Conservation (phyloP, 2,329 filamentous ascomycete species). For the Botrytis elliptica region DNA sequence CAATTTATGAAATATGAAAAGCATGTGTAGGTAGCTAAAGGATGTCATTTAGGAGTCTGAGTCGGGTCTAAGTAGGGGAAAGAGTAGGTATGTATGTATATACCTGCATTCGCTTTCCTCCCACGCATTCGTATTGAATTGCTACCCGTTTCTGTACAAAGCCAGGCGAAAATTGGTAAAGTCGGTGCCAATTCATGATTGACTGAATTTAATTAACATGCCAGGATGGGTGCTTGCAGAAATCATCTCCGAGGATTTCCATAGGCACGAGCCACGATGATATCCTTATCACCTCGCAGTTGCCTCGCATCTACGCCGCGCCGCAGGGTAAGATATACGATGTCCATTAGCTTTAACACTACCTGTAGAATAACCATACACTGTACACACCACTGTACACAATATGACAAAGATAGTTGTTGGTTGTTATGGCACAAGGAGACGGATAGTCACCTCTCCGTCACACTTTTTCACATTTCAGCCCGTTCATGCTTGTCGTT, state of each 20-base stretch:
- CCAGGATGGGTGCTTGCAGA: conserved; percentile 20
- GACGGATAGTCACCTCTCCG: conserved; percentile 15
- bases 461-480: conserved; percentile 17
- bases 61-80: background rate
- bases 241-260: conserved; percentile 22
- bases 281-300: conserved; percentile 20
- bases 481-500: conserved; percentile 16
- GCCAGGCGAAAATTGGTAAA: background rate
- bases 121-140: background rate
- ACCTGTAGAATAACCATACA: background rate
- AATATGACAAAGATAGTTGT: background rate
- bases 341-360: background rate
- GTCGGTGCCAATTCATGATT: background rate
- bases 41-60: background rate
- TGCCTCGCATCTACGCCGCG: conserved; percentile 16
- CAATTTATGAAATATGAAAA: background rate
- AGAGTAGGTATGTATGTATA: background rate
- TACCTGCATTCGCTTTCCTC: background rate
- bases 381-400: background rate
- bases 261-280: conserved; percentile 22
- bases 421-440: background rate
- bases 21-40: background rate
- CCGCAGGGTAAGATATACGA: conserved; percentile 18
- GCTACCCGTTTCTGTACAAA: background rate
- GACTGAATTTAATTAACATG: background rate